Percentiles rank a stretch among this genome's conserved stretches.
These are phyloP conservation scores for Colletotrichum musae DNA, from an alignment of 2,329 filamentous ascomycete genomes.

Conservation along the genomic window DNA sequence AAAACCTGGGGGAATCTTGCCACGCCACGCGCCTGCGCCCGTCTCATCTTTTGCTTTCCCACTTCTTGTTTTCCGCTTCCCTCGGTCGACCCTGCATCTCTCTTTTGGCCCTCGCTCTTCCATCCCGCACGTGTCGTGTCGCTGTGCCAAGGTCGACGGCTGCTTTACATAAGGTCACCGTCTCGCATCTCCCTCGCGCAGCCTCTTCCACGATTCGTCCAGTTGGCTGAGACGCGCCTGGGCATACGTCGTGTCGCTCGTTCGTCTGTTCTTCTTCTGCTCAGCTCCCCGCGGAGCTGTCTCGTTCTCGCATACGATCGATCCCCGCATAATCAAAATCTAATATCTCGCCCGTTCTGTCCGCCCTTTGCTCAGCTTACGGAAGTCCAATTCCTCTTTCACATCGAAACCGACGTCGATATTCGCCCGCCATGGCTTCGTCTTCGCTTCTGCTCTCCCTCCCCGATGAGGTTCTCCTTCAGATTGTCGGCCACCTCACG, in stretches of 20 bases:
- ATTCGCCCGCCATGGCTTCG: slow-evolving; percentile 9
- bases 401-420: not conserved
- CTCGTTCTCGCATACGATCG: slow-evolving; percentile 12
- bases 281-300: slow-evolving; percentile 12
- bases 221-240: slow-evolving; percentile 25
- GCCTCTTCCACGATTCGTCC: slow-evolving; percentile 6
- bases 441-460: slow-evolving; percentile 28
- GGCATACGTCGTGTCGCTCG: slow-evolving; percentile 8
- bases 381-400: not conserved
- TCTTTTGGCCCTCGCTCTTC: not conserved
- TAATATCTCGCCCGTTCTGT: slow-evolving; percentile 24
- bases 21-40: slow-evolving; percentile 27
- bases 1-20: slow-evolving; percentile 37
- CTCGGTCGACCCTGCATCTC: slow-evolving; percentile 30
- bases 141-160: slow-evolving; percentile 2
- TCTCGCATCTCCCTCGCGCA: slow-evolving; percentile 8
- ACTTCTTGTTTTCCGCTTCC: slow-evolving; percentile 16
- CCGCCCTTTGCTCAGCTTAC: not conserved
- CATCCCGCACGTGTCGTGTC: slow-evolving; percentile 5
- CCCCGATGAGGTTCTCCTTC: slow-evolving; percentile 37
- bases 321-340: slow-evolving; percentile 31
- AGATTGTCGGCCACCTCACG: slow-evolving; percentile 38
- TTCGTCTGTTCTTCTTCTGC: not conserved
- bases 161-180: slow-evolving; percentile 25
- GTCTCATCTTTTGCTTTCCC: slow-evolving; percentile 21